Evolutionary conservation across 306 rosid species (phyloP), one percentile per base, ranked within the genome.

Genomic region (Potentilla sterilis): DNA sequence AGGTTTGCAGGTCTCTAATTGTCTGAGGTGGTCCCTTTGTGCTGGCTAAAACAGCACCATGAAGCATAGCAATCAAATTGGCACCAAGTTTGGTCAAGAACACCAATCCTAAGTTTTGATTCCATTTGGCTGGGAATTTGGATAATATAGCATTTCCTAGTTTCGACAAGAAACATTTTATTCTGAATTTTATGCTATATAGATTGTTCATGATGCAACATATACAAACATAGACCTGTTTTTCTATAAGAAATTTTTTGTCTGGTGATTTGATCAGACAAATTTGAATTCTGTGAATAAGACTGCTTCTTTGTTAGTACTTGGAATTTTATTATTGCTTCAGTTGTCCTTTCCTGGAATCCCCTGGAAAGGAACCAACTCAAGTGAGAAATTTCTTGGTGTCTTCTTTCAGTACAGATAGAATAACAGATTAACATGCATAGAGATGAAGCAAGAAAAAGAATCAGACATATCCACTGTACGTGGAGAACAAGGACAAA

Each of bases 331-430:
- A 13, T 22, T 13, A 7, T 69, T 41, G 69, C 44, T 49, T 18
- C 28, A 24, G 12, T 76, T 77, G 68, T 78, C 52, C 32, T 47
- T 13, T 5, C 19, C 14, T 34, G 66, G 51, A 77, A 75, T 85
- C 69, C 83, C 70, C 70, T 41, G 83, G 34, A 43, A 38, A 35
- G 13, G 42, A 14, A 42, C 79, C 52, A 43, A 48, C 83, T 78
- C 80, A 83, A 81, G 38, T 49, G 32, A n/a, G 75, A 9, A 78
- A n/a, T 76, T 85, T 69, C 82, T 55, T 6, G 48, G 78, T 22
- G 22, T 62, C 11, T 85, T 64, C 77, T 57, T 4, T 15, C 71
- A 10, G 4, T 4, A 0, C 10, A 44, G 59, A 34, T 59, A 49
- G 69, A 74, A 18, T 21, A 21, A 9, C 15, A 51, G 77, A 32